Percentiles rank a stretch among this genome's conserved stretches.
These are phyloP conservation scores for Gynostemma pentaphyllum DNA, from an alignment of 306 rosid genomes.

Conservation along the genomic window DNA sequence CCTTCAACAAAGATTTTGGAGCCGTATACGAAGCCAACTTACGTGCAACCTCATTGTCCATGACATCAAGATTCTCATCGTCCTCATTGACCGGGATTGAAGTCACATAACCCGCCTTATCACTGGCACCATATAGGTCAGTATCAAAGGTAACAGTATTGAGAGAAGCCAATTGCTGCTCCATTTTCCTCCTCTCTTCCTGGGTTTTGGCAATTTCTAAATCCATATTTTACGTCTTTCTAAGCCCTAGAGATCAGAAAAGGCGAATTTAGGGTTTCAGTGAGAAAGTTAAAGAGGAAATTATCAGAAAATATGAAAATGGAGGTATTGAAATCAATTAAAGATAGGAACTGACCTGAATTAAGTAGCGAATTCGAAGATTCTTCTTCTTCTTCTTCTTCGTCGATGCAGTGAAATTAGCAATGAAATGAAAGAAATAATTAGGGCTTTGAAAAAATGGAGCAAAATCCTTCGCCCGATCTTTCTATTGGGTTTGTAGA, in stretches of 20 bases:
- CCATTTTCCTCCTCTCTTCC: slow-evolving; percentile 59
- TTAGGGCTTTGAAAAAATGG: not conserved
- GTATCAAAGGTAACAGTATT: slow-evolving; percentile 44
- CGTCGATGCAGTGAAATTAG: not conserved
- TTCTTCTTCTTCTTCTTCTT: not conserved
- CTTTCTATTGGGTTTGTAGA: not conserved
- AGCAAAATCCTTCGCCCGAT: not conserved
- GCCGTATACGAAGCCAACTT: slow-evolving; percentile 51
- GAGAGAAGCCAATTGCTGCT: slow-evolving; percentile 53
- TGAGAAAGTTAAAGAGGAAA: not conserved
- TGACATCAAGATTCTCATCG: slow-evolving; percentile 38
- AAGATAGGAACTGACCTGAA: slow-evolving; percentile 2
- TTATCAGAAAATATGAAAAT: not conserved
- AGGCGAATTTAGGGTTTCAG: not conserved
- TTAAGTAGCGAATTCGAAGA: not conserved
- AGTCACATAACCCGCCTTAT: slow-evolving; percentile 35
- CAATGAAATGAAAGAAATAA: not conserved
- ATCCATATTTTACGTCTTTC: slow-evolving; percentile 17
- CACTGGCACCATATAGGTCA: slow-evolving; percentile 41
- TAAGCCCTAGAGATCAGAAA: not conserved
- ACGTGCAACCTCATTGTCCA: slow-evolving; percentile 44
- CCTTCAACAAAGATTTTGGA: slow-evolving; percentile 47
- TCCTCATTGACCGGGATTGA: slow-evolving; percentile 62
- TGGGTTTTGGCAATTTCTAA: slow-evolving; percentile 75
- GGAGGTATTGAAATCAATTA: not conserved